Base-by-base conservation (phyloP, 176 grass and related monocot species). In the Aegilops speltoides region DNA sequence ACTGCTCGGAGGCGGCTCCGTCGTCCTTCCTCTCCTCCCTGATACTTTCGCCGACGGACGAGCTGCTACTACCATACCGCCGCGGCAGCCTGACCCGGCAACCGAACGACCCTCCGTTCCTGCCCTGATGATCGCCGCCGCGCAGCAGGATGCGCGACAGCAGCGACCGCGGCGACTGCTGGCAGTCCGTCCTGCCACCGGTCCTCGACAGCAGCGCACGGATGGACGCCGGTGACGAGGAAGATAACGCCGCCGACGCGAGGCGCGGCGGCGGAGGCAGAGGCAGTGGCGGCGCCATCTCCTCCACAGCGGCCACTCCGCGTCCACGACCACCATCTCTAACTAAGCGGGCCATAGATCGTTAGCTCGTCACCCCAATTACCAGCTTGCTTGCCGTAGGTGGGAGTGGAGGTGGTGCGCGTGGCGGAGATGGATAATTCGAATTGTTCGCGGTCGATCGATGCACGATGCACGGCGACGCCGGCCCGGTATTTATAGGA, bases 81-180 rank as follows among this genome's bases (percentile, higher is more conserved):
- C 89, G 78, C 1, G 90, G 90, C 13, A 91, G 86, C 20, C 86
- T 79, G 77, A 91, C 90, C 2, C 90, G 86, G 90, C 72, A 91
- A 70, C 90, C 78, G 54, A 91, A 91, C 70, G 54, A 83, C 7
- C 80, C 74, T 0, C 74, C 50, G 8, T 75, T 76, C 23, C 43
- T 15, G 73, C 43, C 73, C 7, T 28, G 2, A 26, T 75, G 72
- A 28, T 75, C 72, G 12, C 81, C 79, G 1, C 88, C 89, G 5
- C 90, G 82, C 64, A 78, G 64, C 64, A 91, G 86, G 82, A 91
- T 82, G 33, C 90, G 90, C 14, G 90, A 91, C 64, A 91, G 90
- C 72, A 91, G 82, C 54, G 90, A 91, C 14, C 90, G 78, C 78
- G 90, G 90, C 32, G 90, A 88, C 78, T 85, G 86, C 78, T 85